These are phyloP conservation scores for Panicum miliaceum DNA, from an alignment of 176 grass and related monocot species.

Conservation along the genomic window DNA sequence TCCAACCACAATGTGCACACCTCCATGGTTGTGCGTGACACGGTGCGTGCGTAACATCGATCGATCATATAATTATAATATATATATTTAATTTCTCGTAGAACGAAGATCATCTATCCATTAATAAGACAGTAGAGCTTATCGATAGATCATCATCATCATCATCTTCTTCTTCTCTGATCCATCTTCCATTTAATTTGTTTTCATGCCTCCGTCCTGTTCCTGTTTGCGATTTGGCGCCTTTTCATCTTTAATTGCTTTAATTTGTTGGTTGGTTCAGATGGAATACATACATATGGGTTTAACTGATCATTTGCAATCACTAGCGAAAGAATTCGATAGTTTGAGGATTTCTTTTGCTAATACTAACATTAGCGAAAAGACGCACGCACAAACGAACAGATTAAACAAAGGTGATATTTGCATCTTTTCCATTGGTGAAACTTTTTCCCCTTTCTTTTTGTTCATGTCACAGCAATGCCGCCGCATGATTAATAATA, in stretches of 20 bases:
- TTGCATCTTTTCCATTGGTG: constrained; percentile 40
- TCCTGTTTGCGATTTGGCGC: not conserved
- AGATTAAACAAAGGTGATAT: constrained; percentile 40
- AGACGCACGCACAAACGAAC: constrained; percentile 37
- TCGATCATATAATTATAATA: too few species aligned
- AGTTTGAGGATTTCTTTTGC: not conserved
- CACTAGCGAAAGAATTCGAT: constrained; percentile 30
- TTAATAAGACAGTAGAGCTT: too few species aligned
- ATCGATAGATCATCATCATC: not conserved
- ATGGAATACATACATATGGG: not conserved
- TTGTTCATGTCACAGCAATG: constrained; percentile 34
- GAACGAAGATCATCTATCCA: too few species aligned
- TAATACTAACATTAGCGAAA: constrained; percentile 26
- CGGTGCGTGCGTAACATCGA: constrained; percentile 43
- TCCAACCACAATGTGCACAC: constrained; percentile 71
- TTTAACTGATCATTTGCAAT: constrained; percentile 20
- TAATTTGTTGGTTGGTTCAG: constrained; percentile 1
- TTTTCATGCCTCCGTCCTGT: not conserved
- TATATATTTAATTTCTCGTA: too few species aligned
- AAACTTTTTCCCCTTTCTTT: constrained; percentile 23
- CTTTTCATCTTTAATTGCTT: not conserved
- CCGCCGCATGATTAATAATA: not conserved
- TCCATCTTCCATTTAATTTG: not conserved
- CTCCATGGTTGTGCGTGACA: constrained; percentile 81
- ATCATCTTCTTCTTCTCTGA: too few species aligned